Evolutionary conservation across 177 flowering plant species (phyloP).

Genomic region (Tripterygium wilfordii): DNA sequence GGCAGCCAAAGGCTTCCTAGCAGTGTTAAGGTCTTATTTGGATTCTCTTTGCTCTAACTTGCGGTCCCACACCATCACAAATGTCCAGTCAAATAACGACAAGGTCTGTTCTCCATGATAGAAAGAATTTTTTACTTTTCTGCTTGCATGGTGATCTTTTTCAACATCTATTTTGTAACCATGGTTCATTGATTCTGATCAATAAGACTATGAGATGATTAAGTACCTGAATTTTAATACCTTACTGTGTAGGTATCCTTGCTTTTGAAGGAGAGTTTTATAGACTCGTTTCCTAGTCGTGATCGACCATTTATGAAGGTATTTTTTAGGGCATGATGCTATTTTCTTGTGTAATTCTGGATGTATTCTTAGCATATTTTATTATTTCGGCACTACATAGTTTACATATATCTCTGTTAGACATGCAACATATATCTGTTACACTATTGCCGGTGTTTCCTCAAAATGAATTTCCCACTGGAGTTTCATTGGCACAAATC

Average conservation of each 20-base stretch:
- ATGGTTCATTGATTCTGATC: too few relatives aligned
- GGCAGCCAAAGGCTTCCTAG: constrained; percentile 83
- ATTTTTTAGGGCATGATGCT: neutral
- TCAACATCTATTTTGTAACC: neutral
- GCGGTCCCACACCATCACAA: constrained; percentile 95
- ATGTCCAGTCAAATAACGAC: constrained; percentile 93
- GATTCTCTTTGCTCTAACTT: constrained; percentile 86
- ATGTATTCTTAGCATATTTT: too few relatives aligned
- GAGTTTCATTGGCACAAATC: too few relatives aligned
- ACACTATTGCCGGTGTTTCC: too few relatives aligned
- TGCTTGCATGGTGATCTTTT: neutral
- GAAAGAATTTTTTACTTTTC: too few relatives aligned
- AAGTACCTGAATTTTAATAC: too few relatives aligned
- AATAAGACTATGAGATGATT: too few relatives aligned
- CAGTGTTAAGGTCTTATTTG: constrained; percentile 69
- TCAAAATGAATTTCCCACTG: too few relatives aligned
- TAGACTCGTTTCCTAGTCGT: constrained; percentile 82
- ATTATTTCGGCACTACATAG: too few relatives aligned
- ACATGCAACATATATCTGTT: neutral
- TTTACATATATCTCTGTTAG: too few relatives aligned
- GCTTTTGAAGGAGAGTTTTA: constrained; percentile 93
- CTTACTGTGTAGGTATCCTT: constrained; percentile 69
- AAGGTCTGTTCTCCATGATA: constrained; percentile 45
- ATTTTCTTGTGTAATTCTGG: too few relatives aligned
- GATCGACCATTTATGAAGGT: constrained; percentile 97